Evolutionary conservation across 2,329 filamentous ascomycete species (phyloP).

Genomic region (Aspergillus udagawae): DNA sequence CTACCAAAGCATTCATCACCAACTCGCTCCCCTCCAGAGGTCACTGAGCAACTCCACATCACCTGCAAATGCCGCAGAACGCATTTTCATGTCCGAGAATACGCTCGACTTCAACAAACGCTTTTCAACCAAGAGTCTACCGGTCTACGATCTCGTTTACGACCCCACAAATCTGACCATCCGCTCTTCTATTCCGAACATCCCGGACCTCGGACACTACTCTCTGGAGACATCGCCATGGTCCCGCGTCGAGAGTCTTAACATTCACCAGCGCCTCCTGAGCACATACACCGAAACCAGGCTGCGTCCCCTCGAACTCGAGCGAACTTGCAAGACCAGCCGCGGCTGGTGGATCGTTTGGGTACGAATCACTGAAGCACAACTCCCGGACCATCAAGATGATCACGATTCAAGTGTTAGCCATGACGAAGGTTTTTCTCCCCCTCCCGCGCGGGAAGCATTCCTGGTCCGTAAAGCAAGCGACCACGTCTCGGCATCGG

Average conservation of each 20-base stretch:
- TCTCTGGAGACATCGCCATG: constrained; percentile 29
- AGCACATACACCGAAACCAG: constrained; percentile 53
- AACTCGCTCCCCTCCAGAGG: constrained; percentile 46
- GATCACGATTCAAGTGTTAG: constrained; percentile 8
- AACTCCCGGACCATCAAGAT: constrained; percentile 7
- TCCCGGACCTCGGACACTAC: constrained; percentile 50
- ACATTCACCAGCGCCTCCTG: constrained; percentile 58
- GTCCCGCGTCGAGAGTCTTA: constrained; percentile 57
- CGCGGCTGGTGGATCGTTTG: constrained; percentile 67
- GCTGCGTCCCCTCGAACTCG: constrained; percentile 46
- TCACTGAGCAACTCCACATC: constrained; percentile 46
- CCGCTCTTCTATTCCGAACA: constrained; percentile 61
- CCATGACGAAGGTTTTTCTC: constrained; percentile 1
- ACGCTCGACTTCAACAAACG: constrained; percentile 30
- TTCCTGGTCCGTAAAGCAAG: constrained; percentile 45
- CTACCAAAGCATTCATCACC: constrained; percentile 47
- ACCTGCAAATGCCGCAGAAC: constrained; percentile 36
- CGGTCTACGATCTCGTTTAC: constrained; percentile 59
- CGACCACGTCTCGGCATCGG: constrained; percentile 33
- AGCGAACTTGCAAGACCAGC: constrained; percentile 59
- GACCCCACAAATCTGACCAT: constrained; percentile 56
- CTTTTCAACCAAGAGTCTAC: constrained; percentile 29
- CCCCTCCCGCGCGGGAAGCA: constrained; percentile 32
- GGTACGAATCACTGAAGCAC: constrained; percentile 48
- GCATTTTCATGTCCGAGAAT: constrained; percentile 32